Evolutionary conservation across 2,329 filamentous ascomycete species (phyloP), one percentile per base, ranked within the genome.

Genomic region (Stachybotrys chartarum): DNA sequence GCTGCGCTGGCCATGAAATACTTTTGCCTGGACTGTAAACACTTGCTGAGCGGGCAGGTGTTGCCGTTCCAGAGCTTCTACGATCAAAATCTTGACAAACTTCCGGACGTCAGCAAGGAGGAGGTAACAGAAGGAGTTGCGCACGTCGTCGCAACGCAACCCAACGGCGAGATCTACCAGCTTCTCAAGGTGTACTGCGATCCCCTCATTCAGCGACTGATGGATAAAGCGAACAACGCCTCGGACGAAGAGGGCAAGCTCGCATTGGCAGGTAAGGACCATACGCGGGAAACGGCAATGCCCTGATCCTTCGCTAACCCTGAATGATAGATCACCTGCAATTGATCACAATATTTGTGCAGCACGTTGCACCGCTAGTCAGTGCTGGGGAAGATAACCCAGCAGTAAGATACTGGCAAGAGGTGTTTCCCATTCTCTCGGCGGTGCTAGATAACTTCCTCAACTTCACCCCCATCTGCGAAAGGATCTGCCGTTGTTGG

Each of bases 91-190:
- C 80, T 97, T 44, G 90, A 96, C 70, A 89, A 87, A 63, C 78
- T 99, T 16, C 92, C 92, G 7, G 84, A 87, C 12, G 79, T 84
- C 49, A 97, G 93, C 68, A 92, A 97, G 72, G 92, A 97, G 69
- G 94, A 99, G 71, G 84, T 99, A 52, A 97, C 94, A 0, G 93
- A 99, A 69, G 94, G 94, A 60, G 92, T 97, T 50, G 92, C 94
- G 11, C 90, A 86, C 51, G 92, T 99, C 16, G 86, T 99, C 54
- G 89, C 91, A 11, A 91, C 88, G 52, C 92, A 97, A 68, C 90
- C 91, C 6, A 73, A 85, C 30, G 81, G 85, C 47, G 89, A 95
- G 65, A 84, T 92, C 18, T 95, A 96, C 70, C 84, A 84, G 57
- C 86, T 91, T 3, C 80, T 99, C 64, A 96, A 97, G 75, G 79